Evolutionary conservation across 2,329 filamentous ascomycete genomes (phyloP), one percentile per base, ranked within the genome.

Genomic region (Aspergillus caelatus): DNA sequence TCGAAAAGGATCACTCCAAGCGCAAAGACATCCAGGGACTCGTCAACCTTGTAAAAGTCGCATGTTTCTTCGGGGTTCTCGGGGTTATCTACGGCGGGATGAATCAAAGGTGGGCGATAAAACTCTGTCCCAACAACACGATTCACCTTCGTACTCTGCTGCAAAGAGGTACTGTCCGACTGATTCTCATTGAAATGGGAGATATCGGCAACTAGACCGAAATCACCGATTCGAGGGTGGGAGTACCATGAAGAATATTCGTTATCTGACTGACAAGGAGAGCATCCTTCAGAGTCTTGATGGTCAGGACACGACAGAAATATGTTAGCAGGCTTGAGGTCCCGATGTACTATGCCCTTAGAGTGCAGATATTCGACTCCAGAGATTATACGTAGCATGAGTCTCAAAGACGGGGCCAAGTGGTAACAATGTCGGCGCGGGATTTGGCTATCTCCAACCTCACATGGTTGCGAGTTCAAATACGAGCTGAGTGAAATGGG

Each of bases 271-370:
- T 69, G 67, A 63, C 86, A 90, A 1, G 78, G 68, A 11, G 70
- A 67, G 67, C 86, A 88, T 0, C 68, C 73, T 1, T 79, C 76
- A 1, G 84, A 69, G 50, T 84, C 76, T n/a, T 84, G 77, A 23
- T 79, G 81, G 21, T 84, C 81, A 4, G 80, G 74, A 0, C 79
- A 77, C 2, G 84, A 85, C 0, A 91, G 78, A 74, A 91, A 90
- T 32, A 91, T 85, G 67, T 91, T 91, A 3, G 85, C 86, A 0
- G 89, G 89, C 69, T 91, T 91, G 26, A 91, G 79, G 70, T 91
- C 89, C 11, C 88, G 85, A 69, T 91, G 89, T 0, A 90, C 82
- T 55, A 91, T 84, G 7, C 82, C 81, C 63, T 86, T 81, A 0
- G 79, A 76, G 68, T 91, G 89, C 2, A 91, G 80, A 68, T 91